These are phyloP conservation scores for Solanum pinnatisectum DNA, from an alignment of 257 asterid genomes.

Conservation along the genomic window DNA sequence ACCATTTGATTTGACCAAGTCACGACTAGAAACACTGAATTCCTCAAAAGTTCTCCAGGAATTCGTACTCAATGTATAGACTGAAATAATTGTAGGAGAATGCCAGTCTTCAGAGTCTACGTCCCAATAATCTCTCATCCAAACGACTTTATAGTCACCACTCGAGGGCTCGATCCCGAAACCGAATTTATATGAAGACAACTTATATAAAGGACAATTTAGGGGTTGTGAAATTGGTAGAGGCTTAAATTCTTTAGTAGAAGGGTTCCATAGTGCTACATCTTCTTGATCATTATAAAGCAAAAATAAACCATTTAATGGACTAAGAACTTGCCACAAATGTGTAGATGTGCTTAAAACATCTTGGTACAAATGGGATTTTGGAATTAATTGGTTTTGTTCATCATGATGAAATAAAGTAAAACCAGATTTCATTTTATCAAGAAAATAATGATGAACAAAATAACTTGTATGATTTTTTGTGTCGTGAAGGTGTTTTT, in stretches of 20 bases:
- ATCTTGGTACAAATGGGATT: slow-evolving; percentile 5
- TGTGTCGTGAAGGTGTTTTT: slow-evolving; percentile 13
- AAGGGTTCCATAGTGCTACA: slow-evolving; percentile 33
- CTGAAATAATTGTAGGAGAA: slow-evolving; percentile 13
- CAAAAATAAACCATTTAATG: slow-evolving; percentile 33
- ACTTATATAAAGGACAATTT: slow-evolving; percentile 2
- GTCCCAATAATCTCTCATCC: slow-evolving; percentile 23
- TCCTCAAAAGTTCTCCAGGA: slow-evolving; percentile 36
- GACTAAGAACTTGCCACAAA: slow-evolving; percentile 16
- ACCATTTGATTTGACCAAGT: slow-evolving; percentile 15
- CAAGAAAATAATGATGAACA: slow-evolving; percentile 15
- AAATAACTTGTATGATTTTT: slow-evolving; percentile 11
- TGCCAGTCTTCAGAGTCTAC: background rate
- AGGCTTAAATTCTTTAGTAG: slow-evolving; percentile 30
- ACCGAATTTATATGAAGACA: slow-evolving; percentile 18
- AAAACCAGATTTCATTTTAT: slow-evolving; percentile 12
- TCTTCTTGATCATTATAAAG: slow-evolving; percentile 1
- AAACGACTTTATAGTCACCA: slow-evolving; percentile 23
- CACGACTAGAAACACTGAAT: slow-evolving; percentile 6
- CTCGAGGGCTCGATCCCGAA: slow-evolving; percentile 28
- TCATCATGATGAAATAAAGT: slow-evolving; percentile 7
- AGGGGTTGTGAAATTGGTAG: slow-evolving; percentile 13
- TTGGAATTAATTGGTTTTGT: background rate
- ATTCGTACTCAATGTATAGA: slow-evolving; percentile 26
- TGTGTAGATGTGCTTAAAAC: slow-evolving; percentile 4